A percentile compares a stretch with the other conserved stretches of the same genome.
These are phyloP conservation scores for Botrytis medusae DNA, from an alignment of 2,329 filamentous ascomycete species.

Conservation along the genomic window DNA sequence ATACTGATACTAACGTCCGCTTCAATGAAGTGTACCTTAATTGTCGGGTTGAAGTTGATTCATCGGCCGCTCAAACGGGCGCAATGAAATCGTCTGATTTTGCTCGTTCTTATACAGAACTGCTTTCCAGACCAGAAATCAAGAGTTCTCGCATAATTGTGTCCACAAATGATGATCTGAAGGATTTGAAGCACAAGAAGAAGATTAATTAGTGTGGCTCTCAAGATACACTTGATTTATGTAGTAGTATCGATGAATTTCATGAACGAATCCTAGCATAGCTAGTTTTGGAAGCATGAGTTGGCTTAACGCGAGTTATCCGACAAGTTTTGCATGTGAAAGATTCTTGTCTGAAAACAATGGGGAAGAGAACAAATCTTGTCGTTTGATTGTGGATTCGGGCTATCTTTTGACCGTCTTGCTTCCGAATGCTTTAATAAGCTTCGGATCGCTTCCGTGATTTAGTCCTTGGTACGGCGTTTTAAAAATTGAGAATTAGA, in stretches of 20 bases:
- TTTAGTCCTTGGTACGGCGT: neutral
- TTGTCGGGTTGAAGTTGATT: constrained; percentile 37
- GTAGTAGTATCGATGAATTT: neutral
- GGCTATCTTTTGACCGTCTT: neutral
- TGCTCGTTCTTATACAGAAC: constrained; percentile 27
- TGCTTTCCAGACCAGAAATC: constrained; percentile 27
- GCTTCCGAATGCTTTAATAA: neutral
- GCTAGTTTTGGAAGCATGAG: neutral
- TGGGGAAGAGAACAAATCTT: neutral
- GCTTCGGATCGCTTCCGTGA: neutral
- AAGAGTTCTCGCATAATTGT: constrained; percentile 27
- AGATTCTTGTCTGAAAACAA: neutral
- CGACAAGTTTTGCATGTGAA: neutral
- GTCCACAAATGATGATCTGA: constrained; percentile 16
- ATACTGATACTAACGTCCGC: constrained; percentile 40
- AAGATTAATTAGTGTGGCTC: constrained; percentile 10
- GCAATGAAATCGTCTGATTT: constrained; percentile 30
- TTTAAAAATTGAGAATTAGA: neutral
- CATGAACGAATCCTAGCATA: neutral
- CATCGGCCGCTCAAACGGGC: constrained; percentile 25
- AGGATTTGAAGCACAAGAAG: constrained; percentile 22
- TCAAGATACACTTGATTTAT: neutral
- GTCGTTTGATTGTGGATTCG: neutral
- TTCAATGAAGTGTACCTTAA: constrained; percentile 45
- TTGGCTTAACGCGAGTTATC: neutral